phyloP scores from a whole-genome alignment of 2,329 filamentous ascomycete species.

The Lasiodiplodia theobromae region DNA sequence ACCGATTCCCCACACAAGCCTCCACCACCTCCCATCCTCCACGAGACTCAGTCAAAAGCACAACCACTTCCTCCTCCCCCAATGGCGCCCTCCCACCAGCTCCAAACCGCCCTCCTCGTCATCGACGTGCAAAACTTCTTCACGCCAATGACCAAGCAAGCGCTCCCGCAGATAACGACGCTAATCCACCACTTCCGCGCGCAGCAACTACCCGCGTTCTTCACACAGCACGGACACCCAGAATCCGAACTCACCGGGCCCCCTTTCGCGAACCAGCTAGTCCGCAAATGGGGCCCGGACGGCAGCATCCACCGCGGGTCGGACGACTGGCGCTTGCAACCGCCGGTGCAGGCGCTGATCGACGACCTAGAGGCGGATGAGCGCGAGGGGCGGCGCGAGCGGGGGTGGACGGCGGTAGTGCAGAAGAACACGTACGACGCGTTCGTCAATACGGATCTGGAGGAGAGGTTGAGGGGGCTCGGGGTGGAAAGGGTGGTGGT shows the following conservation, averaged over 20 bases:
- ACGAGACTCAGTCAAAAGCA: not conserved
- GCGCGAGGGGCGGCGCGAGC: not conserved
- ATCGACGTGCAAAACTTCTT: slow-evolving; percentile 53
- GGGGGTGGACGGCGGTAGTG: slow-evolving; percentile 35
- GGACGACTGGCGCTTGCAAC: slow-evolving; percentile 44
- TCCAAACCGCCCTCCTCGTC: slow-evolving; percentile 46
- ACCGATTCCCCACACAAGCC: not conserved
- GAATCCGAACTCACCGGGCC: slow-evolving; percentile 40
- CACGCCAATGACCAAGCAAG: slow-evolving; percentile 42
- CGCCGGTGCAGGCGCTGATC: slow-evolving; percentile 34
- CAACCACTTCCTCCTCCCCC: not conserved
- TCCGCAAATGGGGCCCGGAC: slow-evolving; percentile 47
- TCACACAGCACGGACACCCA: slow-evolving; percentile 52
- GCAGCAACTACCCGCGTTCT: slow-evolving; percentile 41
- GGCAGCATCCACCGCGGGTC: slow-evolving; percentile 44
- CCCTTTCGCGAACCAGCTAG: slow-evolving; percentile 47
- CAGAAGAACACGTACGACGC: slow-evolving; percentile 53
- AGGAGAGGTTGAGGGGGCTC: slow-evolving; percentile 36
- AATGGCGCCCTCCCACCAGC: not conserved
- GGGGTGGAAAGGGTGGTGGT: slow-evolving; percentile 46
- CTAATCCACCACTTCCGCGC: slow-evolving; percentile 42
- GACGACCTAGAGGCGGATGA: slow-evolving; percentile 9
- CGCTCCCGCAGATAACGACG: slow-evolving; percentile 45
- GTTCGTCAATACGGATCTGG: slow-evolving; percentile 43
- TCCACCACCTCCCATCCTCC: not conserved